Conservation (phyloP, 768 basidiomycete species). For the Postia placenta region DNA sequence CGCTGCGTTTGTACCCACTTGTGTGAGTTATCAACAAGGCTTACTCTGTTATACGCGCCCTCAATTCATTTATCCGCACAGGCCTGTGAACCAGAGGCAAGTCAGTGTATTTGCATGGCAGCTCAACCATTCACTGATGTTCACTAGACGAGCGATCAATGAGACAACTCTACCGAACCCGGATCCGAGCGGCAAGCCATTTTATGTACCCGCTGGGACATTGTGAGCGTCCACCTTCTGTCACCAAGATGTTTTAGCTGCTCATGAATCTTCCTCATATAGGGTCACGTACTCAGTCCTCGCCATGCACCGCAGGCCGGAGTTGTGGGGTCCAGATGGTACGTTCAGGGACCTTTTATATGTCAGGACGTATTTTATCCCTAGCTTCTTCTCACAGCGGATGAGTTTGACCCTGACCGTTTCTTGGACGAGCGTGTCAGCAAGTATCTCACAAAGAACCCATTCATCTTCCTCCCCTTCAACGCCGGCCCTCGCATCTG, state of each 20-base stretch:
- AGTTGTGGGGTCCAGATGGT: constrained; percentile 66
- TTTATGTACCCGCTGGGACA: constrained; percentile 21
- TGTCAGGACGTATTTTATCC: constrained; percentile 16
- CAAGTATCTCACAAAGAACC: constrained; percentile 49
- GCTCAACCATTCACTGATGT: background rate
- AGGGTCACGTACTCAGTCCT: constrained; percentile 28
- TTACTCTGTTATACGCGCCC: background rate
- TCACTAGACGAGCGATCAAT: constrained; percentile 14
- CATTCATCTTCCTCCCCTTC: constrained; percentile 67
- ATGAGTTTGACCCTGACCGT: constrained; percentile 56
- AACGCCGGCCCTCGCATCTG: constrained; percentile 65
- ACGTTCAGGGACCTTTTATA: constrained; percentile 59
- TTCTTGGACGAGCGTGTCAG: constrained; percentile 54
- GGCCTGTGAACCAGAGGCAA: constrained; percentile 24
- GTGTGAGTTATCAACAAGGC: constrained; percentile 19
- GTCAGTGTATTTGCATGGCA: background rate
- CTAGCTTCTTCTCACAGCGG: constrained; percentile 13
- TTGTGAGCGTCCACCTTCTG: constrained; percentile 19
- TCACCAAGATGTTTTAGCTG: background rate
- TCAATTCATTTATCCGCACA: constrained; percentile 2
- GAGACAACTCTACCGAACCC: constrained; percentile 19
- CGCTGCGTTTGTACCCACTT: constrained; percentile 32
- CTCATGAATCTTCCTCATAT: background rate
- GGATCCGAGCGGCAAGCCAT: constrained; percentile 15
- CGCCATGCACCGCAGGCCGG: constrained; percentile 54